Evolutionary conservation across 176 grass and related monocot genomes (phyloP).

Genomic region (Musa acuminata): DNA sequence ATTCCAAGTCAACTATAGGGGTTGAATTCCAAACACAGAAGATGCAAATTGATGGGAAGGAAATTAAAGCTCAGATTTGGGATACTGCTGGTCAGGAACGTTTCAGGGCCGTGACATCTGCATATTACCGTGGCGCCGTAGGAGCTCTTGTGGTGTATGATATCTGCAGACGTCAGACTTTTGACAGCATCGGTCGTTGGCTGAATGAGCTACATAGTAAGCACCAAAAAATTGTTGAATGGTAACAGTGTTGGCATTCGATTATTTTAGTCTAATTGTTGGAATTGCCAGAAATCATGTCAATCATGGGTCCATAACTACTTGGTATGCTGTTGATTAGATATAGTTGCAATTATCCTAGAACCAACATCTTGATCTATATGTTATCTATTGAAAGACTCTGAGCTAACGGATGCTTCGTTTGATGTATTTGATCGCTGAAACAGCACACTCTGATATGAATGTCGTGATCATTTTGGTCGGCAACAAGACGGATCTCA

Average conservation of each 20-base stretch:
- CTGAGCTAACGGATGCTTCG: not conserved
- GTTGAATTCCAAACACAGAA: constrained; percentile 10
- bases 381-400: no score
- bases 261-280: no score
- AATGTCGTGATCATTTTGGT: constrained; percentile 12
- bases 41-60: constrained; percentile 7
- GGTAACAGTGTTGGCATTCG: not conserved
- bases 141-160: constrained; percentile 9
- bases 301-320: no score
- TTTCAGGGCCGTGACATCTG: constrained; percentile 11
- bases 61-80: constrained; percentile 16
- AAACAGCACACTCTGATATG: constrained; percentile 12
- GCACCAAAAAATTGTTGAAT: not conserved
- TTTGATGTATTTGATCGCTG: not conserved
- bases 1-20: constrained; percentile 7
- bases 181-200: constrained; percentile 2
- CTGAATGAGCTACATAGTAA: constrained; percentile 9
- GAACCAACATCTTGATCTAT: no score
- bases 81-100: constrained; percentile 9
- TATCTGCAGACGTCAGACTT: constrained; percentile 9
- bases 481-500: constrained; percentile 9
- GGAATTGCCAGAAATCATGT: no score
- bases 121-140: constrained; percentile 6
- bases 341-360: no score
- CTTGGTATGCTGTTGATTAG: no score